A percentile compares a stretch with the other conserved stretches of the same genome.
Conservation (phyloP, 1,284 basidiomycete genomes). For the Cutaneotrichosporon sp. region DNA sequence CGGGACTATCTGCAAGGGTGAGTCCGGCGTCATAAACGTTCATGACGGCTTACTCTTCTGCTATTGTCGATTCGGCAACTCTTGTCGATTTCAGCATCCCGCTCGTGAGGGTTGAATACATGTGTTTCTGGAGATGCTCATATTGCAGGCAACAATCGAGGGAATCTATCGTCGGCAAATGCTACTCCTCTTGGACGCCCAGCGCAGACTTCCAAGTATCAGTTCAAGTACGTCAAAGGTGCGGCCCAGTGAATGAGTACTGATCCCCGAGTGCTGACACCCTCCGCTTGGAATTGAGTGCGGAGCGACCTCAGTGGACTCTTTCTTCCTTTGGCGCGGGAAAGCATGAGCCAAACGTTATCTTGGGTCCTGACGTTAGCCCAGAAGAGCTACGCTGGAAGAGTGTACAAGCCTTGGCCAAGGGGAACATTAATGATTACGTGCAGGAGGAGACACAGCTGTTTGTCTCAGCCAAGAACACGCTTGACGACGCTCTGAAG, state of each 20-base stretch:
- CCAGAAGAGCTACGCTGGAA: slow-evolving; percentile 74
- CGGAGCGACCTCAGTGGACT: slow-evolving; percentile 64
- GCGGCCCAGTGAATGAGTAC: not conserved
- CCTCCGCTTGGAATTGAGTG: slow-evolving; percentile 31
- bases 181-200: slow-evolving; percentile 19
- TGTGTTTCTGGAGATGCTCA: not conserved
- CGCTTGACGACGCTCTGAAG: slow-evolving; percentile 25
- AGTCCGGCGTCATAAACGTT: not conserved
- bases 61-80: slow-evolving; percentile 35
- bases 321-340: slow-evolving; percentile 68
- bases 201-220: slow-evolving; percentile 18
- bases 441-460: slow-evolving; percentile 33
- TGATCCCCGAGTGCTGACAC: slow-evolving; percentile 29
- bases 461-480: slow-evolving; percentile 22
- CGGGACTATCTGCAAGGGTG: slow-evolving; percentile 16
- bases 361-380: slow-evolving; percentile 66
- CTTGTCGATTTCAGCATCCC: slow-evolving; percentile 37
- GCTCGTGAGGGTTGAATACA: slow-evolving; percentile 12
- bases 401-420: slow-evolving; percentile 54
- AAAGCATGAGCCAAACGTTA: slow-evolving; percentile 66
- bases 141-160: not conserved
- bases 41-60: slow-evolving; percentile 15
- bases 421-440: slow-evolving; percentile 15
- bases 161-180: slow-evolving; percentile 14
- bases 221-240: slow-evolving; percentile 31